phyloP scores from a whole-genome alignment of 164 flowering plant species.

The Nymphaea thermarum region DNA sequence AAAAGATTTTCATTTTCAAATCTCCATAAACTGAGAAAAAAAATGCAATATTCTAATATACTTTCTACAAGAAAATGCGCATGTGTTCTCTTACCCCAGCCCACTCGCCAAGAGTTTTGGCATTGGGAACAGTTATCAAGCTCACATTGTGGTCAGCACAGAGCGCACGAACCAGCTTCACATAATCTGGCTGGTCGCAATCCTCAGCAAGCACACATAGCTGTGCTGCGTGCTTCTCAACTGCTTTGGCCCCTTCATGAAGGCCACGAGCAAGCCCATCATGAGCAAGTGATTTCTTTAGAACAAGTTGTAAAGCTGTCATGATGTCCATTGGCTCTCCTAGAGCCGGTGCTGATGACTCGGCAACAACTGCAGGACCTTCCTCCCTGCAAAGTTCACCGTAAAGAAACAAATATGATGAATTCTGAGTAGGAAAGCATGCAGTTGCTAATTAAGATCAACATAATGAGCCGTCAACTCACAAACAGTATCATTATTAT shows the following conservation, averaged over 20 bases:
- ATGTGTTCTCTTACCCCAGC: slow-evolving; percentile 48
- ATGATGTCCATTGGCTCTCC: slow-evolving; percentile 58
- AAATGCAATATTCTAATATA: neutral
- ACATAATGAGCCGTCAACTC: too few species aligned
- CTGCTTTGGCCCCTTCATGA: slow-evolving; percentile 69
- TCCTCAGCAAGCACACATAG: slow-evolving; percentile 79
- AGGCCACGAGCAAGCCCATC: slow-evolving; percentile 64
- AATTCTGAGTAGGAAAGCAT: too few species aligned
- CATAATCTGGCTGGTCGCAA: slow-evolving; percentile 69
- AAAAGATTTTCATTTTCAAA: neutral
- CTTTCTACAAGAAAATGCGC: neutral
- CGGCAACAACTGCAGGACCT: slow-evolving; percentile 17
- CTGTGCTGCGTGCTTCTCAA: slow-evolving; percentile 75
- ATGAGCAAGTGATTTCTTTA: slow-evolving; percentile 67
- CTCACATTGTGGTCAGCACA: slow-evolving; percentile 66
- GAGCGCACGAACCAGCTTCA: slow-evolving; percentile 64
- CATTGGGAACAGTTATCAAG: slow-evolving; percentile 62
- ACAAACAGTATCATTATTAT: too few species aligned
- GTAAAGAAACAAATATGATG: too few species aligned
- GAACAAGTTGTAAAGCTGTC: slow-evolving; percentile 52
- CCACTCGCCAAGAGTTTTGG: slow-evolving; percentile 85
- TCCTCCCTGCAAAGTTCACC: slow-evolving; percentile 27
- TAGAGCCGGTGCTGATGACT: slow-evolving; percentile 27
- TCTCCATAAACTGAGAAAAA: neutral
- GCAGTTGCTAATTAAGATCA: too few species aligned